Evolutionary conservation across 176 grass and related monocot genomes (phyloP).

Genomic region (Lolium perenne): DNA sequence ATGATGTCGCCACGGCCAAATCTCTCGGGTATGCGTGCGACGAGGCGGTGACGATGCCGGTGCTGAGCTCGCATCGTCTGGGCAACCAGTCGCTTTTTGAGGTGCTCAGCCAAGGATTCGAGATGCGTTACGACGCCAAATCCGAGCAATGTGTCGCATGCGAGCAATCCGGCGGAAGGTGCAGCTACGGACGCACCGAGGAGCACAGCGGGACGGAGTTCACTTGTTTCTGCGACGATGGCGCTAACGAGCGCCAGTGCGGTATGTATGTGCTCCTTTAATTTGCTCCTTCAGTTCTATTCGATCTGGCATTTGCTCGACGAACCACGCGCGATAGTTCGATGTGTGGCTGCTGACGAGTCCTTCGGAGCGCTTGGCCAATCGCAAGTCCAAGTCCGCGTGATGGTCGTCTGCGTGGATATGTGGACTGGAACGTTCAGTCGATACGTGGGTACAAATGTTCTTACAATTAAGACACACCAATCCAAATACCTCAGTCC

Average conservation of each 20-base stretch:
- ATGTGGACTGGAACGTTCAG: no score
- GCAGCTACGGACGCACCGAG: conserved; percentile 34
- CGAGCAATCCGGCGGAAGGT: conserved; percentile 30
- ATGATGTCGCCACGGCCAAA: neutral
- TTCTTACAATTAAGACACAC: no score
- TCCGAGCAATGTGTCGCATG: conserved; percentile 10
- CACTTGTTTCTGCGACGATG: conserved; percentile 1
- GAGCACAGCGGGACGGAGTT: conserved; percentile 5
- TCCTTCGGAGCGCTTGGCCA: neutral
- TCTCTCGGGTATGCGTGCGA: conserved; percentile 35
- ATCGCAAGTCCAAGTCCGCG: neutral
- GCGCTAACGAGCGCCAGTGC: neutral
- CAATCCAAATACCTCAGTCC: no score
- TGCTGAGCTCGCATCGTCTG: neutral
- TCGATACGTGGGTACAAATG: no score
- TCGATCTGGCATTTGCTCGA: neutral
- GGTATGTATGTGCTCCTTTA: neutral
- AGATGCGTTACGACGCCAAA: conserved; percentile 1
- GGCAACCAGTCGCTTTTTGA: neutral
- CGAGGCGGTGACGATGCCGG: conserved; percentile 46
- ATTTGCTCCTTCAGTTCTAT: neutral
- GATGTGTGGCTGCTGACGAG: neutral
- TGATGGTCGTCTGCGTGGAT: neutral
- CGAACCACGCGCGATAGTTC: neutral
- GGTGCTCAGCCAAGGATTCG: neutral